phyloP scores from a whole-genome alignment of 371 early-diverging fungal species.

The Batrachochytrium dendrobatidis region DNA sequence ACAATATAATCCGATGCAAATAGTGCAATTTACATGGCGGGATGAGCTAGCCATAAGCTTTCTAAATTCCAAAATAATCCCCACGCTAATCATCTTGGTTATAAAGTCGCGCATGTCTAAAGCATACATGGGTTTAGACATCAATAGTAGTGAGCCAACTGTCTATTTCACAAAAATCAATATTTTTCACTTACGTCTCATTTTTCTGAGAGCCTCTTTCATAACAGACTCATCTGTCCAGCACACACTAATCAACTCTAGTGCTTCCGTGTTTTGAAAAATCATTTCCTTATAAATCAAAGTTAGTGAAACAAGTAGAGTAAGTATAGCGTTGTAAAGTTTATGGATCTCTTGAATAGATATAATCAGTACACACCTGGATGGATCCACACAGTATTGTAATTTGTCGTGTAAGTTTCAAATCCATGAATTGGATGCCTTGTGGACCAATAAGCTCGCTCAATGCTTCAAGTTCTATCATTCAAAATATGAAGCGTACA shows the following conservation, averaged over 20 bases:
- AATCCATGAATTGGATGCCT: constrained; percentile 25
- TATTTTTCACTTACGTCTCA: constrained; percentile 11
- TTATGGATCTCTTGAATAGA: neutral
- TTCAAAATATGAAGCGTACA: neutral
- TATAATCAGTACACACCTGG: constrained; percentile 6
- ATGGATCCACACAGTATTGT: constrained; percentile 10
- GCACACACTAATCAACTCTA: constrained; percentile 9
- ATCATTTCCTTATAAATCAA: no score
- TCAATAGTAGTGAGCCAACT: neutral
- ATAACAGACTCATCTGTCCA: constrained; percentile 18
- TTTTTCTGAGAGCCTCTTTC: constrained; percentile 14
- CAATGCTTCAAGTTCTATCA: constrained; percentile 19
- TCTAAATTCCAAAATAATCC: constrained; percentile 21
- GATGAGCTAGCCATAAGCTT: constrained; percentile 6
- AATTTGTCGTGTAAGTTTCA: constrained; percentile 17
- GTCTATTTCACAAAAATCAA: neutral
- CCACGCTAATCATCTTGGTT: constrained; percentile 6
- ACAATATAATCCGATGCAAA: no score
- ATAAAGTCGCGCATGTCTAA: constrained; percentile 15
- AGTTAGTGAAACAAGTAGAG: neutral
- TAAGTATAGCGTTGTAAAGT: neutral
- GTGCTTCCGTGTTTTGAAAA: constrained; percentile 5
- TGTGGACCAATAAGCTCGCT: constrained; percentile 24
- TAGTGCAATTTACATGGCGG: no score
- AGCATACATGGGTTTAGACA: neutral